Evolutionary conservation across 768 basidiomycete genomes (phyloP).

Genomic region (Tylopilus sp.): DNA sequence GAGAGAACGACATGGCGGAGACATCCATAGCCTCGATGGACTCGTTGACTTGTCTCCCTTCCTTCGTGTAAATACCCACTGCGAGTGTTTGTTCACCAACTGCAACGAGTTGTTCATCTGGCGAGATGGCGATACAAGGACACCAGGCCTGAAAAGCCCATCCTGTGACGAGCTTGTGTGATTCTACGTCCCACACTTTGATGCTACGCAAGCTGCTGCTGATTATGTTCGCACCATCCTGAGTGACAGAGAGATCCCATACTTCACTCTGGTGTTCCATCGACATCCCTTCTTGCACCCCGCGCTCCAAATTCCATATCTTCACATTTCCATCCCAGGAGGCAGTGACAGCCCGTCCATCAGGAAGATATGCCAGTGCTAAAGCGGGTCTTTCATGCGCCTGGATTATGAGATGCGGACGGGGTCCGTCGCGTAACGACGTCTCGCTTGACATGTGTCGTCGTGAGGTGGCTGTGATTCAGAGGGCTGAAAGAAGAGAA

Average conservation of each 20-base stretch:
- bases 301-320: not conserved
- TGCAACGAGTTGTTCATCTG: constrained; percentile 3
- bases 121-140: not conserved
- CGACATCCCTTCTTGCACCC: not conserved
- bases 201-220: not conserved
- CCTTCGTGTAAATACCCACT: not conserved
- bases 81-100: too few relatives aligned
- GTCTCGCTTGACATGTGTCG: too few relatives aligned
- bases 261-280: not conserved
- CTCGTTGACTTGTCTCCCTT: not conserved
- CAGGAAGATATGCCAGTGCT: not conserved
- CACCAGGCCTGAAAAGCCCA: not conserved
- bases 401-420: too few relatives aligned
- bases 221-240: not conserved
- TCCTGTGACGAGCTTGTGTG: not conserved
- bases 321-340: not conserved
- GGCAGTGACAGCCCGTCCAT: not conserved
- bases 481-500: too few relatives aligned
- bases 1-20: not conserved
- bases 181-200: not conserved
- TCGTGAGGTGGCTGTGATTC: too few relatives aligned
- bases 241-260: not conserved
- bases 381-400: too few relatives aligned
- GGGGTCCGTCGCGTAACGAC: too few relatives aligned
- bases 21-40: not conserved